Base-by-base conservation (phyloP, 2,329 filamentous ascomycete genomes). In the Neofusicoccum laricinum region DNA sequence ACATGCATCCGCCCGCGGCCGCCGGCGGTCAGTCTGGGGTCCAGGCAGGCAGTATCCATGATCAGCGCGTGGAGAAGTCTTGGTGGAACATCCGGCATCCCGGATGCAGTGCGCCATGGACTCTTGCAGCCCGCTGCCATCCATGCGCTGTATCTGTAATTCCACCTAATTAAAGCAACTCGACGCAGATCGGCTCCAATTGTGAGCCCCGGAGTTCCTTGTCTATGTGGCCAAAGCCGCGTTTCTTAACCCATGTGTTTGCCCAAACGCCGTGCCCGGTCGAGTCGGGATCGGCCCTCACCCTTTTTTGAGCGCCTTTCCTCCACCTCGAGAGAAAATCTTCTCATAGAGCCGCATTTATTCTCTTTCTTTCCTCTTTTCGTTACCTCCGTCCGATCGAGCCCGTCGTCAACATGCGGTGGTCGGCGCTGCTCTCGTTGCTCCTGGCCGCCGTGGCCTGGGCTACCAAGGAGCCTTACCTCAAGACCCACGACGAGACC, bases 401-500 rank as follows among this genome's bases (percentile, higher is more conserved):
- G 51, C 11, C 38, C 38, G 11, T 14, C 21, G n/a, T 51, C 40
- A 19, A 36, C 41, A 59, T 59, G 55, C 7, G 17, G 41, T 34
- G 40, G 55, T 21, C n/a, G n/a, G n/a, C 30, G 17, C 14, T 46
- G 40, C 15, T 46, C n/a, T 36, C 55, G 14, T 25, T 59, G 30
- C 41, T 59, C 5, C 40, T 46, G 25, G 41, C 55, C 40, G 30
- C 45, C 21, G 46, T 19, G 21, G 43, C 25, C 15, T 38, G 38
- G 40, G 61, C 61, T 17, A 17, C 17, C 4, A 41, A 53, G 17
- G 61, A 55, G 34, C 61, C 61, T 4, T 17, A 45, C 25, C 49
- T 63, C 19, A 43, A 46, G 38, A 12, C 49, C 25, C 69, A 71
- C 63, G 67, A 69, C 21, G 55, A 55, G 3, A 66, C 59, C 12